Conservation (phyloP, 768 basidiomycete species). For the Dacryopinax primogenitus region DNA sequence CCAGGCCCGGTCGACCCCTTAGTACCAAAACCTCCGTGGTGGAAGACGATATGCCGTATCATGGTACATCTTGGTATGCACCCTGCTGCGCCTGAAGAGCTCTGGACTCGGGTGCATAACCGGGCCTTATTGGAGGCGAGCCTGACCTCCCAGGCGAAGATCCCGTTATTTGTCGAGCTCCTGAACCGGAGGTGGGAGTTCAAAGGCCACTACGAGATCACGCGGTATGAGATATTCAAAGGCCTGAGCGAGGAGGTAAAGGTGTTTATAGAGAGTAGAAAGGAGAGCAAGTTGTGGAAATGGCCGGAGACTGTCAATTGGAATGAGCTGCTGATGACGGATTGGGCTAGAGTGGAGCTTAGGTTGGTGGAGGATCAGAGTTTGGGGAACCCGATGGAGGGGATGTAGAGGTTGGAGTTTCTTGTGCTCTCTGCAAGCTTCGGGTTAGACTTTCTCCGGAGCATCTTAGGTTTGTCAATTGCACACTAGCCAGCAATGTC, state of each 20-base stretch:
- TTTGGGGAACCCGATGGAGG: conserved; percentile 14
- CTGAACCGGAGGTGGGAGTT: neutral
- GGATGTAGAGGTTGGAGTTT: conserved; percentile 36
- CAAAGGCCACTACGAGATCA: neutral
- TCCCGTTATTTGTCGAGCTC: neutral
- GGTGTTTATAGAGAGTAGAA: neutral
- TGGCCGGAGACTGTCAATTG: neutral
- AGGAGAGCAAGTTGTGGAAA: neutral
- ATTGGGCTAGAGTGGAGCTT: neutral
- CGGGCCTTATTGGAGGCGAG: neutral
- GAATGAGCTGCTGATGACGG: neutral
- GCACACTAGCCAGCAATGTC: too few relatives aligned
- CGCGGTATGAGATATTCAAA: neutral
- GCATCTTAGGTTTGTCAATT: too few relatives aligned
- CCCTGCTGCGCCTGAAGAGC: neutral
- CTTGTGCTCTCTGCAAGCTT: too few relatives aligned
- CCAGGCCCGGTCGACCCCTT: neutral
- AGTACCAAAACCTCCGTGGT: neutral
- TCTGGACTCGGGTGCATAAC: neutral
- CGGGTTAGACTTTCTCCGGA: too few relatives aligned
- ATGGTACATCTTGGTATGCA: neutral
- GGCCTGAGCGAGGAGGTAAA: neutral
- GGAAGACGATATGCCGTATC: neutral
- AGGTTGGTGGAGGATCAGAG: neutral
- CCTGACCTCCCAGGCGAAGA: neutral